A percentile compares a stretch with the other conserved stretches of the same genome.
phyloP scores from a whole-genome alignment of 2,329 filamentous ascomycete genomes.

The Geosmithia putterillii region DNA sequence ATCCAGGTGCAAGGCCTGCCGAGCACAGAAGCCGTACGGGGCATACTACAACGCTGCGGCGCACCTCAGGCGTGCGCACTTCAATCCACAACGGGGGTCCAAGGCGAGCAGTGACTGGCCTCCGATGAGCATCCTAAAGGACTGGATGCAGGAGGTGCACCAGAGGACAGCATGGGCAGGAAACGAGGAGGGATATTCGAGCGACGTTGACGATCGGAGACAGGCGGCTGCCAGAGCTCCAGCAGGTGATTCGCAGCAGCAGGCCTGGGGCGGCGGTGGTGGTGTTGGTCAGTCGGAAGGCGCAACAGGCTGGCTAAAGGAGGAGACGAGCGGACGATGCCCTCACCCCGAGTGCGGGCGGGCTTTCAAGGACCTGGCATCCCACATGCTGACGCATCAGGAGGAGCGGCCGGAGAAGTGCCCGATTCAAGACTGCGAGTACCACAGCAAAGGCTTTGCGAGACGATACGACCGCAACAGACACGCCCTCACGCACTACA shows the following conservation, averaged over 20 bases:
- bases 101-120: conserved; percentile 48
- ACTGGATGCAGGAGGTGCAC: conserved; percentile 49
- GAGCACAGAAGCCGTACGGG: conserved; percentile 43
- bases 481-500: conserved; percentile 93
- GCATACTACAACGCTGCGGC: conserved; percentile 48
- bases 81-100: conserved; percentile 40
- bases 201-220: conserved; percentile 36
- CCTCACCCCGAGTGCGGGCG: conserved; percentile 46
- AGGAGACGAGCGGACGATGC: conserved; percentile 24
- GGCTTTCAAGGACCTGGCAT: conserved; percentile 54
- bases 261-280: not conserved
- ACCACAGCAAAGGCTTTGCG: conserved; percentile 87
- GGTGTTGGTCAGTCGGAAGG: no score
- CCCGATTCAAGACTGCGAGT: conserved; percentile 89
- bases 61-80: conserved; percentile 44
- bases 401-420: conserved; percentile 92
- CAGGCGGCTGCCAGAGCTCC: no score
- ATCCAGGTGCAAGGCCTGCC: conserved; percentile 42
- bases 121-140: conserved; percentile 42
- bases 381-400: conserved; percentile 94
- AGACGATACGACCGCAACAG: conserved; percentile 97
- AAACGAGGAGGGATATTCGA: conserved; percentile 26
- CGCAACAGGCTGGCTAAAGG: not conserved
- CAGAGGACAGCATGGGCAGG: conserved; percentile 32
- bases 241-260: conserved; percentile 3